Evolutionary conservation across 2,329 filamentous ascomycete genomes (phyloP), one percentile per base, ranked within the genome.

Genomic region (Emergomyces orientalis): DNA sequence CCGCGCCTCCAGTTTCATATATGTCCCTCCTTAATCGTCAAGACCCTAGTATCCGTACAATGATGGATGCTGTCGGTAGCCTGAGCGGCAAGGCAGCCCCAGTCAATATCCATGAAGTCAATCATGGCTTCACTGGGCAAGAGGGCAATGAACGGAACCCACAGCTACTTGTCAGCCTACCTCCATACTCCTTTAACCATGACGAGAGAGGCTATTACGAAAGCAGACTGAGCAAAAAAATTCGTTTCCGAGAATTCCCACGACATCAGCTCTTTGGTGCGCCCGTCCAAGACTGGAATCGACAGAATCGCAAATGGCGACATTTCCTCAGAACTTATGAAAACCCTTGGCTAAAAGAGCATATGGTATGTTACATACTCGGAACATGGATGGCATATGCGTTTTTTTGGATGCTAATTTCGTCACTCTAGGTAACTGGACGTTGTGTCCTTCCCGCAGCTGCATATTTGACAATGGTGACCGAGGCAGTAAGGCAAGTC

Each of bases 251-350:
- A 43, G 67, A 69, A 27, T 65, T 65, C 51, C 69, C 70, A n/a
- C 65, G 70, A 8, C 71, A 73, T 63, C 69, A 73, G 30, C 65
- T 74, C 0, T 69, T 74, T 25, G 72, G 72, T 41, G 67, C 71
- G 3, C 72, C 67, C 1, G 67, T 69, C 19, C 55, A 66, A 11
- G 72, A 73, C 59, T 71, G 70, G 68, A 67, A 72, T 63, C 56
- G 63, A 0, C 64, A 66, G 45, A 63, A 63, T 17, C 71, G 71
- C 0, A 69, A 66, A 43, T 74, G 72, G 72, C 65, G 72, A 9
- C 69, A 73, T 41, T 71, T 71, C 59, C 56, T 74, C 6, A 64
- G 72, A 27, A 57, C 71, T 30, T 63, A 64, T 17, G 72, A 74
- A 58, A 69, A 69, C 5, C 71, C 72, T n/a, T 74, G 72, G 72